Conservation (phyloP, 169 alveolate species). For the Plasmodium sp. region DNA sequence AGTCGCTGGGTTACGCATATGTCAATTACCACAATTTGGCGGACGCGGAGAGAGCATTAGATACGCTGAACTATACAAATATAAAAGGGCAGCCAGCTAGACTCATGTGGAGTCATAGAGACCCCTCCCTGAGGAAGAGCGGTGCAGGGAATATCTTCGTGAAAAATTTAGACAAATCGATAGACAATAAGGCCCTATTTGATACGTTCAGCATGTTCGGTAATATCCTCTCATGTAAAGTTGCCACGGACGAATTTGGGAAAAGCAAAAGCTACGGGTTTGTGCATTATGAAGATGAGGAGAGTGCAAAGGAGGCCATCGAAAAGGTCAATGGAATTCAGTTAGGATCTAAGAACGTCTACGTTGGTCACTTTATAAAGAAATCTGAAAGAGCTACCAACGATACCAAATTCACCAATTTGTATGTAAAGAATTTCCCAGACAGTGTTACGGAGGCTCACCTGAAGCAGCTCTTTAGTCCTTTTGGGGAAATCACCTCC, state of each 20-base stretch:
- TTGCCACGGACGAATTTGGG: slow-evolving; percentile 92
- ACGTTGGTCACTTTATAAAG: slow-evolving; percentile 92
- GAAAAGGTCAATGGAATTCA: slow-evolving; percentile 93
- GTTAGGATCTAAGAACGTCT: slow-evolving; percentile 92
- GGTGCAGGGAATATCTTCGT: slow-evolving; percentile 96
- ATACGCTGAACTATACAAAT: slow-evolving; percentile 92
- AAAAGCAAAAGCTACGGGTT: slow-evolving; percentile 96
- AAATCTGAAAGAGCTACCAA: slow-evolving; percentile 86
- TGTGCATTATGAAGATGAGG: slow-evolving; percentile 95
- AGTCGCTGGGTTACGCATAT: slow-evolving; percentile 93
- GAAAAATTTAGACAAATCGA: slow-evolving; percentile 93
- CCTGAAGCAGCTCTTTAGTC: slow-evolving; percentile 84
- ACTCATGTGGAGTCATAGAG: slow-evolving; percentile 94
- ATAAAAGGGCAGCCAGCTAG: slow-evolving; percentile 95
- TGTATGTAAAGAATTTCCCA: slow-evolving; percentile 95
- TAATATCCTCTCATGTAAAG: slow-evolving; percentile 94
- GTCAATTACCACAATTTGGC: slow-evolving; percentile 92
- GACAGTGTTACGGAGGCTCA: slow-evolving; percentile 88
- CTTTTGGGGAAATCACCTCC: slow-evolving; percentile 92
- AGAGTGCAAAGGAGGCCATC: slow-evolving; percentile 94
- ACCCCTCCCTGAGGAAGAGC: slow-evolving; percentile 94
- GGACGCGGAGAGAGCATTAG: slow-evolving; percentile 95
- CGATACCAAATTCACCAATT: slow-evolving; percentile 86
- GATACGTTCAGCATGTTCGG: slow-evolving; percentile 96
- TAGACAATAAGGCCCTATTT: slow-evolving; percentile 95